These are phyloP conservation scores for Trypanosoma scelopori DNA, from an alignment of 208 protist species.

Conservation along the genomic window DNA sequence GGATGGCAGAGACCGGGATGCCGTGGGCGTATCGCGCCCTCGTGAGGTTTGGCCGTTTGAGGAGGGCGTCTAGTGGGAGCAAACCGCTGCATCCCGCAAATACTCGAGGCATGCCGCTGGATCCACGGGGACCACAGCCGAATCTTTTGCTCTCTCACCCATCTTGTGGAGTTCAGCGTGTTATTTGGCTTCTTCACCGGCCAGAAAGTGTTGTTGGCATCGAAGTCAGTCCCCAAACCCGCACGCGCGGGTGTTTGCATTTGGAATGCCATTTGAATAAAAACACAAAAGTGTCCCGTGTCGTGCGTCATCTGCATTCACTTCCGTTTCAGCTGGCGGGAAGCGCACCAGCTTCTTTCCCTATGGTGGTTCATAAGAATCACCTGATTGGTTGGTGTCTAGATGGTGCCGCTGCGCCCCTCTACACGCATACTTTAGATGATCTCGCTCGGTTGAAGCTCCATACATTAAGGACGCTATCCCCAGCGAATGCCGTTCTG, in stretches of 20 bases:
- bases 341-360: neutral
- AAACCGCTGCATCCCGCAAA: neutral
- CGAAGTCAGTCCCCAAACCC: slow-evolving; percentile 6
- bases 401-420: slow-evolving; percentile 33
- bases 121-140: neutral
- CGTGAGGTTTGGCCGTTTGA: neutral
- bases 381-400: slow-evolving; percentile 70
- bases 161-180: slow-evolving; percentile 12
- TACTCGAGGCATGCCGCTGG: no score
- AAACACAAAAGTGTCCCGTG: neutral
- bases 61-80: neutral
- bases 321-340: slow-evolving; percentile 24
- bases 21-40: slow-evolving; percentile 25
- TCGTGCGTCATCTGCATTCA: slow-evolving; percentile 20
- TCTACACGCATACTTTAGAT: slow-evolving; percentile 69
- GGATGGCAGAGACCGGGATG: slow-evolving; percentile 2
- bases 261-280: neutral
- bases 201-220: slow-evolving; percentile 37
- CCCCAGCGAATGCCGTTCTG: slow-evolving; percentile 52
- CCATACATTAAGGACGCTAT: slow-evolving; percentile 34
- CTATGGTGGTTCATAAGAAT: slow-evolving; percentile 68
- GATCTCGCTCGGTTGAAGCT: slow-evolving; percentile 46
- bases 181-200: slow-evolving; percentile 65
- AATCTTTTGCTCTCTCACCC: slow-evolving; percentile 25
- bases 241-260: neutral